Base-by-base conservation (phyloP, 2,329 filamentous ascomycete genomes). In the Epichloe brachyelytri region DNA sequence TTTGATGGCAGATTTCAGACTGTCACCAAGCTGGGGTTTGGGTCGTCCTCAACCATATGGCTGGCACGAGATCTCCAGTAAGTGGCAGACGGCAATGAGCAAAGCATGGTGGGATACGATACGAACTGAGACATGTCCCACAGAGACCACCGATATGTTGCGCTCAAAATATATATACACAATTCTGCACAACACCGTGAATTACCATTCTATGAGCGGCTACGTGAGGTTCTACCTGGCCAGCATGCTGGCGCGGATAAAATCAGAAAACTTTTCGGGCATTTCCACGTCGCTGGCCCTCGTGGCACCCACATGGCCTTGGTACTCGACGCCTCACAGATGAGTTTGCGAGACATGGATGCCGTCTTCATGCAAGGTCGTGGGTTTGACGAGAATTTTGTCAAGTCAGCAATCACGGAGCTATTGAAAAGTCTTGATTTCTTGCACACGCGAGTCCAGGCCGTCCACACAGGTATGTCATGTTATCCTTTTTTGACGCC, bases 21-120 rank as follows among this genome's bases (percentile, higher is more conserved):
- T 0, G 49, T 71, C 0, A 59, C 63, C 1, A 73, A 73, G 51
- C 56, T 73, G 7, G 70, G 70, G 10, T 73, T 57, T 56, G 70
- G 71, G 20, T 57, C 58, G 15, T 64, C 59, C 6, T 73, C 68
- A 5, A 74, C 69, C 0, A 67, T 71, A 17, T 73, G 70, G 69
- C 60, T 74, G 14, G 68, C 68, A 5, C 62, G 60, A 34, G 64
- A 71, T 54, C 57, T 68, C 11, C 57, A 59, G 62, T 63, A 51
- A 50, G 54, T 54, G 38, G 48, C 33, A 20, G 44, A 39, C 46
- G 26, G 2, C 7, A 30, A 30, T 10, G 26, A 30, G 26, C 26
- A 30, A 8, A 7, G 7, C 26, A 30, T 10, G 26, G 7, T 10
- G 8, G 26, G 26, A 30, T 30, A 1, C 7, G 15, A 19, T 5